phyloP scores from a whole-genome alignment of 441 rosid genomes.

The Hura crepitans region DNA sequence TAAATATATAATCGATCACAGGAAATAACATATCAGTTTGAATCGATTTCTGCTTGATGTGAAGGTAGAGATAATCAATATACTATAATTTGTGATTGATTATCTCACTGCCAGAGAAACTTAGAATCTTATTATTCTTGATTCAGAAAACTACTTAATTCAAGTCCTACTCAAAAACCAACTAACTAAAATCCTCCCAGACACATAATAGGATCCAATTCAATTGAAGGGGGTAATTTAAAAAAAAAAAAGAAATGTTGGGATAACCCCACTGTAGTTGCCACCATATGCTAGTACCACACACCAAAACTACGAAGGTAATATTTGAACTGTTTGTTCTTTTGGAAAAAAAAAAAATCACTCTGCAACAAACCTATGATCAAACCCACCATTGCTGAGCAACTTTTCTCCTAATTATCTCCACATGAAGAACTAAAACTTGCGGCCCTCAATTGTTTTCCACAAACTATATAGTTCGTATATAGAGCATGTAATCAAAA shows the following conservation, averaged over 20 bases:
- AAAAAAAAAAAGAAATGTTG: too few relatives aligned
- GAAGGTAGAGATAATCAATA: background rate
- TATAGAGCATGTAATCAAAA: slow-evolving; percentile 1
- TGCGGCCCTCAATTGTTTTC: background rate
- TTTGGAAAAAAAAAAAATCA: background rate
- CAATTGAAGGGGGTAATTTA: background rate
- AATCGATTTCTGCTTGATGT: background rate
- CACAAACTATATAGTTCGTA: background rate
- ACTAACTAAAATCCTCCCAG: background rate
- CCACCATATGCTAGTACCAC: background rate
- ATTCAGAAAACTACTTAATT: slow-evolving; percentile 4
- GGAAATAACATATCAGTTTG: background rate
- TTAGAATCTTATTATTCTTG: slow-evolving; percentile 13
- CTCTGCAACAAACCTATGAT: background rate
- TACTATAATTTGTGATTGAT: background rate
- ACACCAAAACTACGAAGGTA: background rate
- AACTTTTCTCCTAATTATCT: slow-evolving; percentile 3
- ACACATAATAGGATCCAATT: background rate
- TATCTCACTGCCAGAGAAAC: background rate
- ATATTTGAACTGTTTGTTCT: background rate
- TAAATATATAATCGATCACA: background rate
- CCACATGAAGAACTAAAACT: background rate
- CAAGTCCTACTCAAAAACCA: background rate
- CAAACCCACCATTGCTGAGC: background rate
- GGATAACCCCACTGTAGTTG: background rate